Evolutionary conservation across 495 filamentous ascomycete species (phyloP).

Genomic region (Talaromyces thailandensis): DNA sequence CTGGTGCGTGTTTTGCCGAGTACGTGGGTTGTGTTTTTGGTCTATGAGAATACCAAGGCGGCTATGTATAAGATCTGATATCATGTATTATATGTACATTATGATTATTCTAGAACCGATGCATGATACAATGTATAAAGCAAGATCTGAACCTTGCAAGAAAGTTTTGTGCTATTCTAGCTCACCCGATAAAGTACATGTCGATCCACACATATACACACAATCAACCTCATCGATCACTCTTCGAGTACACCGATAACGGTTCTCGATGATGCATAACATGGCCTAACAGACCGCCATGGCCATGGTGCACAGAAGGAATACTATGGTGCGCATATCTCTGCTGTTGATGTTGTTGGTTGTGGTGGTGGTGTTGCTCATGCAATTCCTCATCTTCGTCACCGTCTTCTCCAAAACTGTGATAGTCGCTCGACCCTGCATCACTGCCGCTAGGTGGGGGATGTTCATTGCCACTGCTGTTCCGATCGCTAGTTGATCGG

Average conservation of each 20-base stretch:
- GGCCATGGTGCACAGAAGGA: not conserved
- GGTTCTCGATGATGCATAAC: not conserved
- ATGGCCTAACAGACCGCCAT: not conserved
- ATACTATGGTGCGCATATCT: not conserved
- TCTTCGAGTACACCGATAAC: not conserved
- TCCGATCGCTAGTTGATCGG: conserved; percentile 8
- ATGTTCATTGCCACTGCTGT: not conserved
- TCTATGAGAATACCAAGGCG: conserved; percentile 86
- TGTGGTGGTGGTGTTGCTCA: not conserved
- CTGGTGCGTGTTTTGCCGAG: conserved; percentile 82
- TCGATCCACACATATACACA: not conserved
- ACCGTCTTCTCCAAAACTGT: conserved; percentile 1
- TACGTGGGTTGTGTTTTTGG: conserved; percentile 95
- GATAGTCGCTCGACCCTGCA: not conserved
- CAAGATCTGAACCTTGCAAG: not conserved
- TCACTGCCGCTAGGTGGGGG: not conserved
- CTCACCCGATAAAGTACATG: not conserved
- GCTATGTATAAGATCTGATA: conserved; percentile 16
- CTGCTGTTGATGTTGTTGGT: not conserved
- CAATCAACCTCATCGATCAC: not conserved
- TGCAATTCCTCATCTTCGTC: conserved; percentile 1
- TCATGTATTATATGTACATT: not conserved
- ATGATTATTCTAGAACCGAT: not conserved
- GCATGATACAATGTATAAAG: not conserved
- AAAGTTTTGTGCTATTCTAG: not conserved